Base-by-base conservation (phyloP, 208 protist species). In the Strigomonas culicis region DNA sequence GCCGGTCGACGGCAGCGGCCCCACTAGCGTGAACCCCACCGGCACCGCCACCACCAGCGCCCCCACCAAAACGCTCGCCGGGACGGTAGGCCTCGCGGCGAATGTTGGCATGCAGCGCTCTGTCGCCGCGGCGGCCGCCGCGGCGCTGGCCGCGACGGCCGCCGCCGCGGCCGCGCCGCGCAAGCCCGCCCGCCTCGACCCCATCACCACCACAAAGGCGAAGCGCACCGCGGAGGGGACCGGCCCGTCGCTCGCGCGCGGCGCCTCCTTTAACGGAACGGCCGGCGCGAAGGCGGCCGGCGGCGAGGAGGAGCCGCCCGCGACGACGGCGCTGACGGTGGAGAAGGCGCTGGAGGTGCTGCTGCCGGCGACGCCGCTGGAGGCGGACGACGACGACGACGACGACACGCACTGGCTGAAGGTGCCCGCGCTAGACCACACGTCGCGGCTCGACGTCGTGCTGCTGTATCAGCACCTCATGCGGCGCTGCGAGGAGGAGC, bases 381-480 rank as follows among this genome's bases (percentile, higher is more conserved):
- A 49, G 27, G 49, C 11, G 32, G 43, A 36, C 24, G 24, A 68
- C 39, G n/a, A 2, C 56, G 0, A 24, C 11, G 4, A 44, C 19
- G 25, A 56, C 19, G 46, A 17, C 47, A 36, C 59, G n/a, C 22
- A 57, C 49, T 88, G 81, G 81, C 50, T 88, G 53, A 79, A 80
- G 59, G 83, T 82, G 17, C 76, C 83, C 13, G 56, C 76, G 13
- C 32, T 80, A 22, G 75, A 80, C 13, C 82, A 90, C 75, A 80
- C 77, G 19, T 80, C 77, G 15, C 75, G 85, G 4, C 53, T 94
- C 6, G 81, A 93, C 32, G 82, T 87, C 4, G 71, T 97, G 21
- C 70, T 82, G 19, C 79, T 96, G 28, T 82, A 87, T 24, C 75
- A 89, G 28, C 85, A 96, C 57, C 68, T 96, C 17, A 66, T 87